Evolutionary conservation across 441 rosid genomes (phyloP).

Genomic region (Adansonia rubrostipa): DNA sequence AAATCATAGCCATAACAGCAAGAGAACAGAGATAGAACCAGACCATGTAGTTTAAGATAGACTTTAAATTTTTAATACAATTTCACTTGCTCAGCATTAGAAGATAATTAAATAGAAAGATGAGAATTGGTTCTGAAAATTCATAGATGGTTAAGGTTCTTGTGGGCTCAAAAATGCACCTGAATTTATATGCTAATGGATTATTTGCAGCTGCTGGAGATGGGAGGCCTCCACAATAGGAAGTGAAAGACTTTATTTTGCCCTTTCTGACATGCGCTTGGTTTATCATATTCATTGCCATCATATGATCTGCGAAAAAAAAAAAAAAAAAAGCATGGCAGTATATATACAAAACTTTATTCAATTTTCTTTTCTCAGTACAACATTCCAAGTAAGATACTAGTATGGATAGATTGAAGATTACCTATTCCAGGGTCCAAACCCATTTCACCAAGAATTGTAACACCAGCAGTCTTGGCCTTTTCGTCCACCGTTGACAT

Average conservation of each 20-base stretch:
- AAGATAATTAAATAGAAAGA: neutral
- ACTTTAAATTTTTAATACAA: neutral
- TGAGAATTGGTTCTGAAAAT: neutral
- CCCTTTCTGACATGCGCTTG: slow-evolving; percentile 71
- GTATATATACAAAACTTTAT: no score
- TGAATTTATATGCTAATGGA: slow-evolving; percentile 92
- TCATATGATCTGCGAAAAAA: slow-evolving; percentile 78
- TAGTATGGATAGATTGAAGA: slow-evolving; percentile 16
- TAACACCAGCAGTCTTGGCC: slow-evolving; percentile 76
- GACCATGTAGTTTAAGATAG: slow-evolving; percentile 12
- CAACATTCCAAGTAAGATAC: slow-evolving; percentile 17
- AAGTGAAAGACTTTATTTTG: slow-evolving; percentile 80
- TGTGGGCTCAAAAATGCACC: slow-evolving; percentile 44
- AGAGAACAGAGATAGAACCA: neutral
- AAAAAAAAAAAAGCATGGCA: slow-evolving; percentile 9
- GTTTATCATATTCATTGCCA: slow-evolving; percentile 97
- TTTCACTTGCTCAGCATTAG: neutral
- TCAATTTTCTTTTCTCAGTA: no score
- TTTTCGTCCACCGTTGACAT: slow-evolving; percentile 64
- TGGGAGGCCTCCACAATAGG: slow-evolving; percentile 96
- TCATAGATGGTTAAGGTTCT: neutral
- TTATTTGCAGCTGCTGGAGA: slow-evolving; percentile 96
- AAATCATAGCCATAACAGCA: neutral
- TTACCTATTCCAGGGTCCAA: slow-evolving; percentile 96
- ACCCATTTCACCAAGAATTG: slow-evolving; percentile 95